Conservation (phyloP, 805 yeast genomes). For the Scheffersomyces amazonensis region DNA sequence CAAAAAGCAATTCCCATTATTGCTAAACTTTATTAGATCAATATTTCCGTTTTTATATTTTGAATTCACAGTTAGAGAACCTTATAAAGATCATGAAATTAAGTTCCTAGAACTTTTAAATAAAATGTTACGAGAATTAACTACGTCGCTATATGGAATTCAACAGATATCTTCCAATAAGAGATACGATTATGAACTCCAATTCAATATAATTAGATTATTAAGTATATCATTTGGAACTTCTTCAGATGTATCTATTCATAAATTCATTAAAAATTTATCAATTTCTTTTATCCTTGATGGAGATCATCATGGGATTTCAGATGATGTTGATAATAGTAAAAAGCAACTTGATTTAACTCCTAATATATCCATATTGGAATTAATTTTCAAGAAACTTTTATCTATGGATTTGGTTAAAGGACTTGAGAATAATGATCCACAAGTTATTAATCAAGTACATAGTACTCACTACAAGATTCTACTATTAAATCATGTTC, state of each 20-base stretch:
- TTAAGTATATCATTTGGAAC: constrained; percentile 7
- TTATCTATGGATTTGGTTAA: neutral
- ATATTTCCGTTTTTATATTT: constrained; percentile 9
- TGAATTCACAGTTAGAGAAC: neutral
- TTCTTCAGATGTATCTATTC: neutral
- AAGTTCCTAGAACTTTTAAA: neutral
- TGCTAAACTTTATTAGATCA: constrained; percentile 14
- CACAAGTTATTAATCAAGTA: neutral
- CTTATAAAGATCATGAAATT: neutral
- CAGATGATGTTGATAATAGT: neutral
- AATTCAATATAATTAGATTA: constrained; percentile 15
- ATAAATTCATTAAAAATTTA: neutral
- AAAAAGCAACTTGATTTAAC: neutral
- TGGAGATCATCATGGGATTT: neutral
- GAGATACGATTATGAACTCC: constrained; percentile 15
- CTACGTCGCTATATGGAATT: neutral
- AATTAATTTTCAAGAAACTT: neutral
- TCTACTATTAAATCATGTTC: neutral
- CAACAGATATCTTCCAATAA: neutral
- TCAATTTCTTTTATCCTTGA: neutral
- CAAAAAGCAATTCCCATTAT: constrained; percentile 9
- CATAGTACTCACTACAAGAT: neutral
- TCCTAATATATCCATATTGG: neutral
- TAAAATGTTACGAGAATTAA: neutral
- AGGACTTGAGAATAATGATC: neutral